Evolutionary conservation across 1,284 basidiomycete species (phyloP).

Genomic region (Cutaneotrichosporon sp.): DNA sequence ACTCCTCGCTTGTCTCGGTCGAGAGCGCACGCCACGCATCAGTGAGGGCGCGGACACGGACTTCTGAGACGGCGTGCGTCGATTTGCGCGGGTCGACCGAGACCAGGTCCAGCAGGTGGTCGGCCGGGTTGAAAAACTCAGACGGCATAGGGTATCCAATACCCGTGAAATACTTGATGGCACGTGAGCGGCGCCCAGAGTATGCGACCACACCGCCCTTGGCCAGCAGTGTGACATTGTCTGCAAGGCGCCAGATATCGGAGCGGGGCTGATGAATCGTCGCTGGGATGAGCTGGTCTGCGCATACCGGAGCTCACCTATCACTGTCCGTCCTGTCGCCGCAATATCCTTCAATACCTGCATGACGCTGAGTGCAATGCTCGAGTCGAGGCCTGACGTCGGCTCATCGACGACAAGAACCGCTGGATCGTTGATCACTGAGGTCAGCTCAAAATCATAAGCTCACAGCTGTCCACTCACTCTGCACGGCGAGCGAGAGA

Average conservation of each 20-base stretch:
- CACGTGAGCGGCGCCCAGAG: constrained; percentile 32
- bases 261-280: constrained; percentile 56
- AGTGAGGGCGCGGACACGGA: constrained; percentile 25
- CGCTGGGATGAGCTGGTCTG: constrained; percentile 26
- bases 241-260: constrained; percentile 52
- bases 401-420: constrained; percentile 53
- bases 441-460: too few species aligned
- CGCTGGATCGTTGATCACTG: constrained; percentile 51
- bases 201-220: constrained; percentile 52
- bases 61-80: constrained; percentile 21
- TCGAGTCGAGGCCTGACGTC: constrained; percentile 53
- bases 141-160: constrained; percentile 46
- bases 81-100: constrained; percentile 41
- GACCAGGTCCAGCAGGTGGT: constrained; percentile 49
- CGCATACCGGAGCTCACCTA: constrained; percentile 32
- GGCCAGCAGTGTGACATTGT: constrained; percentile 53
- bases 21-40: constrained; percentile 15
- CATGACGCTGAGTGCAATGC: constrained; percentile 51
- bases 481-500: constrained; percentile 55
- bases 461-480: constrained; percentile 18
- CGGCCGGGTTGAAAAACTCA: constrained; percentile 48
- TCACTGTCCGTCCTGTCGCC: constrained; percentile 53
- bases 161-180: constrained; percentile 37
- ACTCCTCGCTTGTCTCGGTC: constrained; percentile 15
- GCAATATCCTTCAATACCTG: constrained; percentile 53